A percentile compares a stretch with the other conserved stretches of the same genome.
These are phyloP conservation scores for Parastagonospora nodorum DNA, from an alignment of 2,329 filamentous ascomycete species.

Conservation along the genomic window DNA sequence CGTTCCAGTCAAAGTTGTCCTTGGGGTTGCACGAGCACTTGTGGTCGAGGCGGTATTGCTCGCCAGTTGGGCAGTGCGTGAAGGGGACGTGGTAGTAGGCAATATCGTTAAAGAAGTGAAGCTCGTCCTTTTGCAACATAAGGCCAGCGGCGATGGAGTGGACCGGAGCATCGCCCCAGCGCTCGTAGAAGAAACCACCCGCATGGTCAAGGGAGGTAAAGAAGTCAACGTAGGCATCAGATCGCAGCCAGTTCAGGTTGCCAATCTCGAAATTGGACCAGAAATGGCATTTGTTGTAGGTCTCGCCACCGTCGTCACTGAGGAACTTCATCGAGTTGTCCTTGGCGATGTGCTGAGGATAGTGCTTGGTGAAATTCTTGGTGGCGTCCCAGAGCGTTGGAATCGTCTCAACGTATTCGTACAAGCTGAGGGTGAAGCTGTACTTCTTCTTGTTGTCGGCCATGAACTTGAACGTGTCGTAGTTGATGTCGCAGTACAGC, in stretches of 20 bases:
- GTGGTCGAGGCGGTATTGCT: conserved; percentile 80
- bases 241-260: conserved; percentile 90
- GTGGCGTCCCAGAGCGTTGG: conserved; percentile 93
- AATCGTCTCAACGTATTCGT: conserved; percentile 96
- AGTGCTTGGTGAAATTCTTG: conserved; percentile 89
- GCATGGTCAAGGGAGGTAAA: conserved; percentile 87
- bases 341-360: conserved; percentile 84
- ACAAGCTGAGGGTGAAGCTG: conserved; percentile 92
- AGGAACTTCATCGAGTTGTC: conserved; percentile 90
- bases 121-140: conserved; percentile 86
- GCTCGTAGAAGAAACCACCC: conserved; percentile 98
- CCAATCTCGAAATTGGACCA: conserved; percentile 99
- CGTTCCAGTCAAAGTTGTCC: conserved; percentile 99
- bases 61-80: conserved; percentile 92
- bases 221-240: conserved; percentile 85
- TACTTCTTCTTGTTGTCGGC: conserved; percentile 97
- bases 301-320: conserved; percentile 87
- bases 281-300: conserved; percentile 97
- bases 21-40: conserved; percentile 94
- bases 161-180: conserved; percentile 96
- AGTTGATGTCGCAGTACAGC: conserved; percentile 93
- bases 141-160: conserved; percentile 94
- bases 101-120: conserved; percentile 99
- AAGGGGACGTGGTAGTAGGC: conserved; percentile 98
- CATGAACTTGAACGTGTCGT: conserved; percentile 97